Percentiles rank a stretch among this genome's conserved stretches.
Evolutionary conservation across 2,329 filamentous ascomycete species (phyloP).

Genomic region (Lachnellula hyalina): DNA sequence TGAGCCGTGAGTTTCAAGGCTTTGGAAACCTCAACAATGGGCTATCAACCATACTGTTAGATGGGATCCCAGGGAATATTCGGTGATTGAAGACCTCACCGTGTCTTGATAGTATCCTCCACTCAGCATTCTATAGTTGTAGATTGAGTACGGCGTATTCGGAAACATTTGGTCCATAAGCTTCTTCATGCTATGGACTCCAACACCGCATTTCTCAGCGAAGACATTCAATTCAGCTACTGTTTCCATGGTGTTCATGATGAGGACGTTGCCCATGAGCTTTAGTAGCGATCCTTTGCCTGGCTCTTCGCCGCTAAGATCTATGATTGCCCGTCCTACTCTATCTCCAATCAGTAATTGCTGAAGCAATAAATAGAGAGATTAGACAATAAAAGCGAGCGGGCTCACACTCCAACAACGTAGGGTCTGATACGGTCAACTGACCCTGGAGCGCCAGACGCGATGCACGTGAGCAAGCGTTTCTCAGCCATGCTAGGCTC

Average conservation of each 20-base stretch:
- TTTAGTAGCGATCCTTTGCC: constrained; percentile 6
- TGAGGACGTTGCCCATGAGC: constrained; percentile 6
- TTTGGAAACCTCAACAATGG: constrained; percentile 2
- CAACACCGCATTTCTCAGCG: background rate
- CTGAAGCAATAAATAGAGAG: background rate
- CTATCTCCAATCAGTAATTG: background rate
- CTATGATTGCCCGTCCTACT: background rate
- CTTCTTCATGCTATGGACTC: background rate
- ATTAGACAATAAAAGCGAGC: no score
- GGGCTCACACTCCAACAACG: constrained; percentile 1
- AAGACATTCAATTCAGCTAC: constrained; percentile 5
- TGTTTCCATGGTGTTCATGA: constrained; percentile 5
- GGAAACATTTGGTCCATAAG: background rate
- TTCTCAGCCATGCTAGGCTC: constrained; percentile 1
- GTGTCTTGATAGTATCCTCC: constrained; percentile 2
- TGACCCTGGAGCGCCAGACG: background rate
- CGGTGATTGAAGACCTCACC: background rate
- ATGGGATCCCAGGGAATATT: background rate
- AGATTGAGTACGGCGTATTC: background rate
- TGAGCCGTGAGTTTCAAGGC: background rate
- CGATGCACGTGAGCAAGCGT: background rate
- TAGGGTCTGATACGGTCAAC: constrained; percentile 3
- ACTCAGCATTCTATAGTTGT: background rate
- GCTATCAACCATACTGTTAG: background rate
- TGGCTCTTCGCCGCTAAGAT: constrained; percentile 1